Evolutionary conservation across 305 asterid species (phyloP).

Genomic region (Fraxinus velutina): DNA sequence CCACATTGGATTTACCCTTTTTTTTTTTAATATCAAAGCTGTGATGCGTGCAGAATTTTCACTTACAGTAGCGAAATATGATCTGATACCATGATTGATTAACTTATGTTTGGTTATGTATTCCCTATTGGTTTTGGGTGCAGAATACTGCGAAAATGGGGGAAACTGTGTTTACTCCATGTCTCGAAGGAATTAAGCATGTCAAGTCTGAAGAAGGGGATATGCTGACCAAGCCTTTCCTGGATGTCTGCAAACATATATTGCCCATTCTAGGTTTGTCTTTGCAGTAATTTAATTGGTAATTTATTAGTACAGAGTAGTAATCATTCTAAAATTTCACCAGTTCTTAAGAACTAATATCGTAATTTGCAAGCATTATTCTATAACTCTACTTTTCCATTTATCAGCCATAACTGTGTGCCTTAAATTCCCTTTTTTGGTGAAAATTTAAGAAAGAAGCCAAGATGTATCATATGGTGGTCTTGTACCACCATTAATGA

Average conservation of each 20-base stretch:
- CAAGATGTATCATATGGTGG: neutral
- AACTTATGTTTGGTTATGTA: neutral
- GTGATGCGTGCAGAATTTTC: neutral
- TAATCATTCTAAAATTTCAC: neutral
- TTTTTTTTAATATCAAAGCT: no score
- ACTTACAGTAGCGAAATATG: neutral
- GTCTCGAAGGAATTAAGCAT: constrained; percentile 58
- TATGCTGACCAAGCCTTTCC: constrained; percentile 61
- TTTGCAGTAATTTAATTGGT: neutral
- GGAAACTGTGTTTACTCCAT: constrained; percentile 56
- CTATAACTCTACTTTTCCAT: neutral
- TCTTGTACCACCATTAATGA: neutral
- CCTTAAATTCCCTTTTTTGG: neutral
- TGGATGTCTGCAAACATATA: constrained; percentile 73
- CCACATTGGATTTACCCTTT: neutral
- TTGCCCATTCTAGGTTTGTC: constrained; percentile 73
- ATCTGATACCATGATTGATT: neutral
- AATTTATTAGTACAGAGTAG: neutral
- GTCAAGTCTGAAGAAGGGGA: constrained; percentile 72
- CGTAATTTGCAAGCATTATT: neutral
- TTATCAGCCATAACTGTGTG: neutral
- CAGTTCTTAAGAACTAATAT: neutral
- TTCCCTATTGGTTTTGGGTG: constrained; percentile 15
- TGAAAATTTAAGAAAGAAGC: neutral
- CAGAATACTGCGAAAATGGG: constrained; percentile 38